phyloP scores from a whole-genome alignment of 2,329 filamentous ascomycete genomes.

The Claviceps sp. region DNA sequence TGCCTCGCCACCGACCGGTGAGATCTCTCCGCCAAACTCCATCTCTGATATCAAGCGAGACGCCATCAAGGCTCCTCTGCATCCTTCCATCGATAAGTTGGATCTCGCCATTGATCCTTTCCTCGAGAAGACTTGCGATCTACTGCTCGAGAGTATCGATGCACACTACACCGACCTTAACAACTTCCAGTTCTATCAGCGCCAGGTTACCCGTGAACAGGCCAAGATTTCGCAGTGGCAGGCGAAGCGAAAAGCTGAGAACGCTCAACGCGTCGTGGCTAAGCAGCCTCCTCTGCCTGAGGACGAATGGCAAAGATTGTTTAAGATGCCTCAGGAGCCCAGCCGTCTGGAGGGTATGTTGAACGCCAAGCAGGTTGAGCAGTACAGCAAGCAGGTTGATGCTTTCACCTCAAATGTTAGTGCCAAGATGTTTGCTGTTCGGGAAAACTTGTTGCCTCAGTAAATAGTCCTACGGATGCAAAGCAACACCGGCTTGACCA shows the following conservation, averaged over 20 bases:
- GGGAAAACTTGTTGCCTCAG: constrained; percentile 53
- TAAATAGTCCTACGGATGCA: constrained; percentile 11
- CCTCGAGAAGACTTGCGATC: constrained; percentile 95
- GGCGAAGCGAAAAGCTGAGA: constrained; percentile 91
- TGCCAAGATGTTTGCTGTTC: constrained; percentile 96
- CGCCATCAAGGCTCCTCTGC: constrained; percentile 50
- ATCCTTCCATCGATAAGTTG: constrained; percentile 79
- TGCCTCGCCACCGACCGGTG: constrained; percentile 42
- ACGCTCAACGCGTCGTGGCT: constrained; percentile 66
- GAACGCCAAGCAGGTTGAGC: constrained; percentile 90
- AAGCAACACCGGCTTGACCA: neutral
- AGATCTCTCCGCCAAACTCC: constrained; percentile 64
- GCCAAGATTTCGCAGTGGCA: constrained; percentile 95
- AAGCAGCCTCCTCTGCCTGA: constrained; percentile 86
- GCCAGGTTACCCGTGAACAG: constrained; percentile 86
- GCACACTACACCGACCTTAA: constrained; percentile 97
- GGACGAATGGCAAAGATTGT: constrained; percentile 95
- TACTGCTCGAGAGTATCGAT: constrained; percentile 93
- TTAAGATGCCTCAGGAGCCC: constrained; percentile 94
- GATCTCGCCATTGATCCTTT: constrained; percentile 93
- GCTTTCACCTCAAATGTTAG: constrained; percentile 85
- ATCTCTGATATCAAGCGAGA: constrained; percentile 64
- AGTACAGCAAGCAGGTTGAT: constrained; percentile 95
- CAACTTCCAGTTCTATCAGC: constrained; percentile 96
- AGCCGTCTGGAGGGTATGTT: constrained; percentile 87